These are phyloP conservation scores for Crithidia bombi DNA, from an alignment of 208 protist species.

Conservation along the genomic window DNA sequence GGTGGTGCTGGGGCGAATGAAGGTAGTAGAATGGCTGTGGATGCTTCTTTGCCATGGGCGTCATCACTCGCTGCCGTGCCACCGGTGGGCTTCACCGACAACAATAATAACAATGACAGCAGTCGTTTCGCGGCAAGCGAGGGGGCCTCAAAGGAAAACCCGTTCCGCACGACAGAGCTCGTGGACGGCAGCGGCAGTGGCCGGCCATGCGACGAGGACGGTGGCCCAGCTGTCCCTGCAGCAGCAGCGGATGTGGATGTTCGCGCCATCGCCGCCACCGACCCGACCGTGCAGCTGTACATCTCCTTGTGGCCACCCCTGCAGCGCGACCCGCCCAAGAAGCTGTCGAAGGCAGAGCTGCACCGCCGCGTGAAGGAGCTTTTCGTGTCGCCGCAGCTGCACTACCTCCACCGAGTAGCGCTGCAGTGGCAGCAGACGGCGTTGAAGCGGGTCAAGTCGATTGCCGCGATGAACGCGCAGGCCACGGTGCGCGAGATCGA, in stretches of 20 bases:
- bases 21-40: too few relatives aligned
- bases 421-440: conserved; percentile 60
- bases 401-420: conserved; percentile 65
- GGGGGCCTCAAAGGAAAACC: not conserved
- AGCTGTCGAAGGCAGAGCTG: conserved; percentile 39
- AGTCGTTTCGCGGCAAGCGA: not conserved
- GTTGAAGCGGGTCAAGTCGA: conserved; percentile 40
- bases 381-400: conserved; percentile 62
- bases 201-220: too few relatives aligned
- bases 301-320: conserved; percentile 81
- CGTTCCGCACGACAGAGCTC: not conserved
- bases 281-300: conserved; percentile 77
- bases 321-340: conserved; percentile 45
- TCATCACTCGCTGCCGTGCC: too few relatives aligned
- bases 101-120: not conserved
- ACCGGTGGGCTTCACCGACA: too few relatives aligned
- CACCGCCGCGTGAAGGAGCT: conserved; percentile 42
- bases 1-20: not conserved
- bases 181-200: not conserved
- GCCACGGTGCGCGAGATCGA: conserved; percentile 59
- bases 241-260: not conserved
- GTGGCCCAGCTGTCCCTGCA: too few relatives aligned
- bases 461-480: conserved; percentile 64
- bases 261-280: conserved; percentile 6
- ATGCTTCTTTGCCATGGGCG: too few relatives aligned